These are phyloP conservation scores for Centrapalus pauciflorus DNA, from an alignment of 129 eudicot species.

Conservation along the genomic window DNA sequence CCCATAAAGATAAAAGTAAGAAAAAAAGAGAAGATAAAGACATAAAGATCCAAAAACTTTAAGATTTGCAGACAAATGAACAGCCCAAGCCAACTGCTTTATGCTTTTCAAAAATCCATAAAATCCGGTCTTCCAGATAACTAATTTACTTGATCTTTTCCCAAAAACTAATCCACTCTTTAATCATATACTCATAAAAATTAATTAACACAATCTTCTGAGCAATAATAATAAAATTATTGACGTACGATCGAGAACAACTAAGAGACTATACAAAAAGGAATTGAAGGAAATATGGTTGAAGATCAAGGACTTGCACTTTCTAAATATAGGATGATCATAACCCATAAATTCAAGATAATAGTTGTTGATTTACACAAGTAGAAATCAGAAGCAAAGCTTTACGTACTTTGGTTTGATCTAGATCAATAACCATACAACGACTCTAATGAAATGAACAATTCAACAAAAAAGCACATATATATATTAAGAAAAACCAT, in stretches of 20 bases:
- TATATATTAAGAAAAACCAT: not conserved
- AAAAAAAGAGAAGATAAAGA: conserved; percentile 27
- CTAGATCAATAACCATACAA: conserved; percentile 12
- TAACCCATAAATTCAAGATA: not conserved
- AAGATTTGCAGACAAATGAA: conserved; percentile 31
- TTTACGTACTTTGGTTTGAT: conserved; percentile 17
- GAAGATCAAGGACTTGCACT: conserved; percentile 9
- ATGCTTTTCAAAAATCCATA: conserved; percentile 28
- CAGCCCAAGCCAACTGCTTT: conserved; percentile 29
- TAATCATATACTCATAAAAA: conserved; percentile 9
- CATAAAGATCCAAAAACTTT: conserved; percentile 38
- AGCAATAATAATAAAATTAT: not conserved
- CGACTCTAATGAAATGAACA: conserved; percentile 9
- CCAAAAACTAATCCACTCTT: conserved; percentile 11
- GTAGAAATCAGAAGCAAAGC: not conserved
- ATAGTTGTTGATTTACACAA: not conserved
- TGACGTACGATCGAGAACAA: not conserved
- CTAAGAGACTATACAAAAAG: too few relatives aligned
- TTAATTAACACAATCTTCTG: conserved; percentile 9
- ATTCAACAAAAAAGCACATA: not conserved
- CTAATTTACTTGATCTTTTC: conserved; percentile 28
- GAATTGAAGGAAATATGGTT: not conserved
- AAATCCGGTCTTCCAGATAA: conserved; percentile 22
- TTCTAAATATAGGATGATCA: conserved; percentile 6
- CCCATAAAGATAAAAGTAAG: conserved; percentile 21